phyloP scores from a whole-genome alignment of 2,329 filamentous ascomycete species.

The Cladosporium sp. region DNA sequence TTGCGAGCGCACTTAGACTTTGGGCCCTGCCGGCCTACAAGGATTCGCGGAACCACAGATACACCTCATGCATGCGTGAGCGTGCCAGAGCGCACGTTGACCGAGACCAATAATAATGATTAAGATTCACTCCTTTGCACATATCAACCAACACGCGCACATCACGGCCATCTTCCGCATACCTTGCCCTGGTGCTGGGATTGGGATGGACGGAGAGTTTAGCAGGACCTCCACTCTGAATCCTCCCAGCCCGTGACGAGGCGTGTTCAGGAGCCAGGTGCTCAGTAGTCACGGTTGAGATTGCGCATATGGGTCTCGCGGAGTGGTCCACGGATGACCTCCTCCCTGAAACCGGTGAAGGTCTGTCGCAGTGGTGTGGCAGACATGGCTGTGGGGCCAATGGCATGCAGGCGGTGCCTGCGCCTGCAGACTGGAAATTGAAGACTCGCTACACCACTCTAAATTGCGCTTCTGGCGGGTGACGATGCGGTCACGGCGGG shows the following conservation, averaged over 20 bases:
- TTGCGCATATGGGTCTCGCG: slow-evolving; percentile 9
- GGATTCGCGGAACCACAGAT: slow-evolving; percentile 9
- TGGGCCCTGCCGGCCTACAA: slow-evolving; percentile 8
- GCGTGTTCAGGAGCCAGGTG: not conserved
- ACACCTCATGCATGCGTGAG: not conserved
- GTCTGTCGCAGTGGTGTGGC: slow-evolving; percentile 14
- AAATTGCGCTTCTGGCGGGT: not conserved
- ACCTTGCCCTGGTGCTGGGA: not conserved
- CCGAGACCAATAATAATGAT: not conserved
- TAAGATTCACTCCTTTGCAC: slow-evolving; percentile 2
- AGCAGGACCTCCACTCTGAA: not conserved
- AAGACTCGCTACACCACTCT: slow-evolving; percentile 10
- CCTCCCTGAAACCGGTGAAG: slow-evolving; percentile 14
- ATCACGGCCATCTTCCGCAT: not conserved
- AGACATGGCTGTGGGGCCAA: slow-evolving; percentile 12
- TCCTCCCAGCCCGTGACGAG: slow-evolving; percentile 7
- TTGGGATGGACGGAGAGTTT: not conserved
- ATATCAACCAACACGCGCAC: not conserved
- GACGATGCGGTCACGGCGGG: slow-evolving; percentile 10
- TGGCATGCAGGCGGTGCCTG: slow-evolving; percentile 13
- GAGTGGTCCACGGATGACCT: not conserved
- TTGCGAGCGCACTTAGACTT: not conserved
- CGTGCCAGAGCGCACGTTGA: not conserved
- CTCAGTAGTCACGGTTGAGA: slow-evolving; percentile 4
- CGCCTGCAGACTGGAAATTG: slow-evolving; percentile 11